Base-by-base conservation (phyloP, 192 early-diverging fungal genomes). In the Podila epigama region DNA sequence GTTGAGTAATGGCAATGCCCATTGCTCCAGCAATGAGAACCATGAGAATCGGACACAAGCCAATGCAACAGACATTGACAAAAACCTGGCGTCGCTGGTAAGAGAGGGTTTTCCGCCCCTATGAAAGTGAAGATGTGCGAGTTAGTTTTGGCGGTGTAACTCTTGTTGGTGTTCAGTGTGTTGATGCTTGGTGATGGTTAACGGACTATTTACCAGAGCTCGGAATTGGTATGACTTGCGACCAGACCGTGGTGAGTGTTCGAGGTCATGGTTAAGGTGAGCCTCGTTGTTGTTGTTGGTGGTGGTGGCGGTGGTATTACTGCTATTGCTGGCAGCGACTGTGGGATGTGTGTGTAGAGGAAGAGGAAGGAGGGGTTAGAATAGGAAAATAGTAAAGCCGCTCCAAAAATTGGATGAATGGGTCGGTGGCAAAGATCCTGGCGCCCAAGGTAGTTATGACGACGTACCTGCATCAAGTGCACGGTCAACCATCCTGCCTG, bases 1-100 rank as follows among this genome's bases (percentile, higher is more conserved):
- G 56, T n/a, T 34, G 13, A 37, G 82, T 81, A 39, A 91, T 83
- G 22, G 88, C 68, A 16, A 79, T 79, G 22, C 88, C 88, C 60
- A 90, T 62, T 4, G 83, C 61, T 52, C 79, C 81, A n/a, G 86
- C 77, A 61, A 92, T 87, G 10, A 84, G 70, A 37, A 92, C 89
- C 89, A 92, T 92, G 18, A 92, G 55, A 25, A 92, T 79, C 0
- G 91, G 91, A 66, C 91, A 92, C 44, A 86, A 53, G 34, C 80
- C 85, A 48, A 83, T 80, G 50, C 92, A 93, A 77, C 89, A 92
- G 6, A 93, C 71, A 78, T 93, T 92, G 33, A 82, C 87, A 75
- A 92, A 89, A 60, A 80, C 81, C 61, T 93, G 92, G 18, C 92
- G 81, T 55, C 88, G 84, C 62, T 93, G 92, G 58, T 82, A 93